Percentiles rank a stretch among this genome's conserved stretches.
These are phyloP conservation scores for Taphrina betulina DNA, from an alignment of 1,139 yeast species.

Conservation along the genomic window DNA sequence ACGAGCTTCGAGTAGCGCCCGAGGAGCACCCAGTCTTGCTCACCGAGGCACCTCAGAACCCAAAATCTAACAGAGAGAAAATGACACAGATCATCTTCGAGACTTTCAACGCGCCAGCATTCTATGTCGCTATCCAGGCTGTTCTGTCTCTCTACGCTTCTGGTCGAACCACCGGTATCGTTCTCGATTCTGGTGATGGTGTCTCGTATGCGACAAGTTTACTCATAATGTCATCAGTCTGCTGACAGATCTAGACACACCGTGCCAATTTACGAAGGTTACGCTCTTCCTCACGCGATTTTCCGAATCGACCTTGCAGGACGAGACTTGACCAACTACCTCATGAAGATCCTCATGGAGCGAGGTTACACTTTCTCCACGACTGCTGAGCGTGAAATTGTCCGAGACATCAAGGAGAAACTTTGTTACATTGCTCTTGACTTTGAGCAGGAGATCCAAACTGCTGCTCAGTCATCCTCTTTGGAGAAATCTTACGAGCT, in stretches of 20 bases:
- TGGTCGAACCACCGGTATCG: constrained; percentile 99
- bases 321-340: constrained; percentile 98
- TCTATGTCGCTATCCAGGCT: constrained; percentile 98
- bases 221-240: not conserved
- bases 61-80: constrained; percentile 98
- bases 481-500: constrained; percentile 98
- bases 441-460: constrained; percentile 97
- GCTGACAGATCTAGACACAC: constrained; percentile 68
- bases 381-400: constrained; percentile 99
- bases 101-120: constrained; percentile 98
- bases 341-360: constrained; percentile 96
- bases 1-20: constrained; percentile 97
- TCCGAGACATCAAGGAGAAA: constrained; percentile 98
- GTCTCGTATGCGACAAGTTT: constrained; percentile 47
- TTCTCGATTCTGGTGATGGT: constrained; percentile 99
- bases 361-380: constrained; percentile 99
- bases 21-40: constrained; percentile 97
- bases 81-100: constrained; percentile 99
- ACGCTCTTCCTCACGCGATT: constrained; percentile 98
- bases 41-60: constrained; percentile 99
- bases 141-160: constrained; percentile 96
- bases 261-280: constrained; percentile 99
- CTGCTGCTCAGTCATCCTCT: constrained; percentile 96
- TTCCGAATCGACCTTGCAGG: constrained; percentile 99
- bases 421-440: constrained; percentile 96